phyloP scores from a whole-genome alignment of 164 flowering plant genomes.

The Macadamia integrifolia region DNA sequence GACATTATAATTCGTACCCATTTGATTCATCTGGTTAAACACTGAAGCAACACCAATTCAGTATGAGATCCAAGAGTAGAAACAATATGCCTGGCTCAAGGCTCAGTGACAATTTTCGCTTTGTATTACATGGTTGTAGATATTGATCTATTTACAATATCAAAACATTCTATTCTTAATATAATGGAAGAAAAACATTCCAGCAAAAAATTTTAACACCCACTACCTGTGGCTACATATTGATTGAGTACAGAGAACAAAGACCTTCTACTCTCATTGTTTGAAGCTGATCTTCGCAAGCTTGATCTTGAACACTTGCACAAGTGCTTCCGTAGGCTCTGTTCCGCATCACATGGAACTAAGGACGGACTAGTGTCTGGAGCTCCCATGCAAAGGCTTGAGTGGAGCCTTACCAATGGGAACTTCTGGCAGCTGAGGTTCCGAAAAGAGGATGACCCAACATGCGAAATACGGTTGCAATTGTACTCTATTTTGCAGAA shows the following conservation, averaged over 20 bases:
- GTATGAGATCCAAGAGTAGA: too few species aligned
- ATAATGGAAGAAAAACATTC: not conserved
- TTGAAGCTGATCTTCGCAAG: conserved; percentile 56
- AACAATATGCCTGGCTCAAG: not conserved
- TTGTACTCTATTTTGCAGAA: conserved; percentile 48
- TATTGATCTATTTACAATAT: conserved; percentile 18
- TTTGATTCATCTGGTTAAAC: too few species aligned
- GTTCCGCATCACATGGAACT: conserved; percentile 27
- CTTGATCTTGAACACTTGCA: conserved; percentile 42
- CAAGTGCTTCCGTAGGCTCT: conserved; percentile 30
- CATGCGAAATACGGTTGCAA: conserved; percentile 41
- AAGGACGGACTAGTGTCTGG: conserved; percentile 44
- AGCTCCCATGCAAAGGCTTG: conserved; percentile 65
- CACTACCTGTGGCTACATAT: conserved; percentile 41
- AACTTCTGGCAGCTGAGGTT: conserved; percentile 61
- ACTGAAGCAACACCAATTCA: too few species aligned
- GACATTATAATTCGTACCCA: too few species aligned
- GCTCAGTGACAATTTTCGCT: not conserved
- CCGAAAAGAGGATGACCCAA: conserved; percentile 43
- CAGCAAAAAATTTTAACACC: conserved; percentile 25
- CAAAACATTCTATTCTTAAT: conserved; percentile 6
- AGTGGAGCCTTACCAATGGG: conserved; percentile 56
- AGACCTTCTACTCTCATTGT: conserved; percentile 41
- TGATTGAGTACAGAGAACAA: conserved; percentile 64
- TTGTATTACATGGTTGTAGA: not conserved